Base-by-base conservation (phyloP, 441 rosid species). In the Corymbia calophylla region DNA sequence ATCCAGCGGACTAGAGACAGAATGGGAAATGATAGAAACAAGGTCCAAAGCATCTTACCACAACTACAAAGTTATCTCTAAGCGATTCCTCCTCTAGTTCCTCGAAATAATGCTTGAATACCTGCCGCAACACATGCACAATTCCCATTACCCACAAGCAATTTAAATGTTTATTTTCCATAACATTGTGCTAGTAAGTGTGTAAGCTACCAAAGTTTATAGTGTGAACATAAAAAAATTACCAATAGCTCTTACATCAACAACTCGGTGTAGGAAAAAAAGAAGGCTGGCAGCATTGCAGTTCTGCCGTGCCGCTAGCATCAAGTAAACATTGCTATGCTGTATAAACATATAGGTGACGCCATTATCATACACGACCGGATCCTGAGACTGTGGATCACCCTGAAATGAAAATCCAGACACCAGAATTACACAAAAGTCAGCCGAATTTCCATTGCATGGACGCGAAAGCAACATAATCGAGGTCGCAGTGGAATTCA, bases 21-120 rank as follows among this genome's bases (percentile, higher is more conserved):
- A 62, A 84, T 25, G 18, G 64, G 18, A 66, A 88, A 90, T 19
- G 21, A 54, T 32, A 66, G 49, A 68, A 49, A 8, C 77, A 90
- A 89, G 60, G 68, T 32, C 17, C 82, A 53, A 47, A 85, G 88
- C 87, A 25, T 92, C 96, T 81, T 93, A 98, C 99, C 97, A 98
- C 99, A 15, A 98, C 99, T 77, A 98, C 99, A 92, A 98, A 98
- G 94, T 98, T 98, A 94, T 98, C 99, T 91, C 99, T 95, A 88
- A 98, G 95, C 0, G 99, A 98, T 90, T 98, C 99, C 93, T 98
- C 99, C 88, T 98, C 99, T 89, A 98, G 93, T 91, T 96, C 98
- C 91, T 98, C 99, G 77, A 98, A 98, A 91, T 98, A 98, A 94
- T 98, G 99, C 95, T 97, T 98, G 92, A 97, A 97, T 35, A 98